These are phyloP conservation scores for Emericellopsis atlantica DNA, from an alignment of 2,329 filamentous ascomycete genomes.

Conservation along the genomic window DNA sequence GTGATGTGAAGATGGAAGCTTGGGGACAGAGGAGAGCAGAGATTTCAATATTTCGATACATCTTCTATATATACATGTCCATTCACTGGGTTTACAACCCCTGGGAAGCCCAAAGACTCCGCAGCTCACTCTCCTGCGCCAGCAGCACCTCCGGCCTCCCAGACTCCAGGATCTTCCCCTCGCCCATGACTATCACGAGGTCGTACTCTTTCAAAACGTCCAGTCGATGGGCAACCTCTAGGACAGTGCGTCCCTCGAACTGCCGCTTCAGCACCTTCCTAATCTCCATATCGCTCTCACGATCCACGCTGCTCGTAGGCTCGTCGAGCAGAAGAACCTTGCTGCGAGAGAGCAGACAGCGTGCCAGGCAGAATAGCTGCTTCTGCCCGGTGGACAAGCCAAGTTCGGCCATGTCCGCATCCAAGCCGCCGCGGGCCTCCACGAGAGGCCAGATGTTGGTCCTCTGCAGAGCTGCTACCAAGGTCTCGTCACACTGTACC, in stretches of 20 bases:
- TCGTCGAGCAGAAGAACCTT: conserved; percentile 8
- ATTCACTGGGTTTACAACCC: conserved; percentile 2
- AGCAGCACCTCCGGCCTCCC: conserved; percentile 13
- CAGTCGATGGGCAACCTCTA: conserved; percentile 16
- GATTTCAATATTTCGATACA: not conserved
- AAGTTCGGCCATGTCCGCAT: conserved; percentile 23
- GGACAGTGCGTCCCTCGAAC: conserved; percentile 11
- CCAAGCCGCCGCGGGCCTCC: conserved; percentile 13
- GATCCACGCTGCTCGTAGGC: conserved; percentile 17
- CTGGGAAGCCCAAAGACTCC: conserved; percentile 8
- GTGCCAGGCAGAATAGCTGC: conserved; percentile 42
- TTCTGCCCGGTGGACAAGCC: conserved; percentile 40
- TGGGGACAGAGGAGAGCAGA: not conserved
- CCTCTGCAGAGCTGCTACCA: conserved; percentile 16
- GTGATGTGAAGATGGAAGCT: too few species aligned
- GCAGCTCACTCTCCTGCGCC: conserved; percentile 7
- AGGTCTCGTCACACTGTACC: conserved; percentile 11
- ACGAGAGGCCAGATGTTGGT: conserved; percentile 10
- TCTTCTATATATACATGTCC: not conserved
- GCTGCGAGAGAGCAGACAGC: conserved; percentile 32
- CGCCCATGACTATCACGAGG: conserved; percentile 13
- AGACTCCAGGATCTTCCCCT: conserved; percentile 11
- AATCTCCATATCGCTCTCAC: conserved; percentile 12
- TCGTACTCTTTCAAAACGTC: conserved; percentile 14
- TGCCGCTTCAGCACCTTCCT: conserved; percentile 8